Base-by-base conservation (phyloP, 2,329 filamentous ascomycete species). In the Aplosporella prunicola region DNA sequence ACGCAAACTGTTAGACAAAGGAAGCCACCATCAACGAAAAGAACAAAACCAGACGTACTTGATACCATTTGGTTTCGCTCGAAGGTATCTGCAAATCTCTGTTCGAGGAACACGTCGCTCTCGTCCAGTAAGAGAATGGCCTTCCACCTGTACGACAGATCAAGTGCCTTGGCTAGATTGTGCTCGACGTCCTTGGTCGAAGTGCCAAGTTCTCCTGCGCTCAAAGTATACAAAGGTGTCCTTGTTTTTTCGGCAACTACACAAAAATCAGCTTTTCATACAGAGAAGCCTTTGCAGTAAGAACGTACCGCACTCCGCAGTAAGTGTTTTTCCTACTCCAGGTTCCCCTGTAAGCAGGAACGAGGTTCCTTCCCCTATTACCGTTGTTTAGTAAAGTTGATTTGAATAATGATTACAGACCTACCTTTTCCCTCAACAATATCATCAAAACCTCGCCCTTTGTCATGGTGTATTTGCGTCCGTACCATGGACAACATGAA, bases 281-380 rank as follows among this genome's bases (percentile, higher is more conserved):
- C 9, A 31, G 9, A 16, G 9, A 9, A 31, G 28, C 28, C 9
- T 10, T 10, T 9, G 9, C 15, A 10, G 15, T 9, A 16, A 37
- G 28, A 11, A 22, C 44, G 28, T 44, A 48, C 44, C 39, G 38
- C 46, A 47, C 29, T 50, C 50, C 25, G 51, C 50, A 9, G 51
- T 52, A n/a, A 51, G 44, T 9, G 51, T 51, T 39, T 51, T 53
- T 4, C 50, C 50, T 10, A 50, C 44, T n/a, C 51, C 48, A 6
- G 48, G 47, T 23, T 49, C 46, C 6, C 44, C 48, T 20, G 35
- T 43, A 14, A 50, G 43, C 4, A 45, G 40, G 41, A 51, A 46
- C 30, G 49, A 41, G 17, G 50, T 49, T 13, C 45, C 45, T 37
- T 45, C 43, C 11, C 47, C 47, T 49, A 9, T 20, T 2, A 22